Evolutionary conservation across 2,329 filamentous ascomycete genomes (phyloP), one percentile per base, ranked within the genome.

Genomic region (Colletotrichum trifolii): DNA sequence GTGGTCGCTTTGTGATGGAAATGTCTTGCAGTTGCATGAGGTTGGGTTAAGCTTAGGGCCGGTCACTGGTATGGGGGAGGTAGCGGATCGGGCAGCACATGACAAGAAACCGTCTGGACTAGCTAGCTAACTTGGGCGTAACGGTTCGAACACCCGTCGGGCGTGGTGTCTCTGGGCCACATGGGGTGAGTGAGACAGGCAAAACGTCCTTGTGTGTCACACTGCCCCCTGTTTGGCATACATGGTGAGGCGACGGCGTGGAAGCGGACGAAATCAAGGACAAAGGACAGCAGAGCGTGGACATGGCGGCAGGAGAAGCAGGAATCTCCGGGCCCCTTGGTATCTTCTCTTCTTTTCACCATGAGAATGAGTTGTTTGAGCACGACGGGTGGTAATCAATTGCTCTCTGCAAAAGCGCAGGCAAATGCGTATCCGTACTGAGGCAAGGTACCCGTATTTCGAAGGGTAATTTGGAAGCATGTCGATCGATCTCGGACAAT

Each of bases 401-500:
- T 25, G 4, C 25, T 25, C 25, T 25, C 25, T 25, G 25, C 4
- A 25, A 25, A 25, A 25, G 25, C 25, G 25, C 4, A 25, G 25
- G 25, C 25, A 25, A 25, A 25, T 25, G 25, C 4, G 25, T 25
- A 25, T 25, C 4, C 4, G 25, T 25, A 25, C 25, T 25, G 25
- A 25, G 25, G 50, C 50, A 54, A 12, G 39, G 52, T 45, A 42
- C 1, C 39, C 39, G 6, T 42, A 15, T 33, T 35, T 25, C 25
- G 34, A 45, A 34, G 42, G 52, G 60, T 43, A 65, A 53, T 52
- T 65, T 62, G 58, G 50, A 62, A 58, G 25, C 48, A 45, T 12
- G 62, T 25, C 62, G 62, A 65, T 65, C 62, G 62, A 65, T 65
- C 62, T 65, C 62, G 62, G 62, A 65, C 62, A 65, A 65, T 62